Evolutionary conservation across 2,329 filamentous ascomycete species (phyloP).

Genomic region (Pseudogymnoascus sp.): DNA sequence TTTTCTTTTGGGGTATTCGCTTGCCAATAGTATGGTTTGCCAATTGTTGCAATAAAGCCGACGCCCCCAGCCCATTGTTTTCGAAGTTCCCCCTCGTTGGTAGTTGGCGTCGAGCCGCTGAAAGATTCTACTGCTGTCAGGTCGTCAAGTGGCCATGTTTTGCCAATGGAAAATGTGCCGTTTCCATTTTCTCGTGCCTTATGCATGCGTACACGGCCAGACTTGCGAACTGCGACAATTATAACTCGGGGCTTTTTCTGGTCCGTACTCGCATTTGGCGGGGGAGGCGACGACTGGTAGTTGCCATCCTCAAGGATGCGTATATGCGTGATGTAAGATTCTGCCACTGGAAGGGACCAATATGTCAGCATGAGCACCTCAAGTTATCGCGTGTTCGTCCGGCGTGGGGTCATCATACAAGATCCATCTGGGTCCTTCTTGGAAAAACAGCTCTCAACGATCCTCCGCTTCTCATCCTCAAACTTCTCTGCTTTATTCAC

Average conservation of each 20-base stretch:
- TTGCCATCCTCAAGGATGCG: conserved; percentile 78
- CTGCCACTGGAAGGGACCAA: conserved; percentile 48
- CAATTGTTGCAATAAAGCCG: conserved; percentile 81
- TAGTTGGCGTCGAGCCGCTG: conserved; percentile 51
- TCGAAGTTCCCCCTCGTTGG: conserved; percentile 49
- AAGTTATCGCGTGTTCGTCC: not conserved
- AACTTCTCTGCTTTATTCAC: conserved; percentile 59
- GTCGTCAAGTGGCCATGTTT: conserved; percentile 96
- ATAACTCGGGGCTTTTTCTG: conserved; percentile 86
- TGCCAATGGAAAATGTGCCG: conserved; percentile 91
- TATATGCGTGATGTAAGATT: conserved; percentile 98
- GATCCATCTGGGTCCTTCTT: conserved; percentile 84
- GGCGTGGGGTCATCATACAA: conserved; percentile 46
- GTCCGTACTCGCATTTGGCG: conserved; percentile 62
- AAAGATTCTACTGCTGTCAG: conserved; percentile 77
- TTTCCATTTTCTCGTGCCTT: conserved; percentile 95
- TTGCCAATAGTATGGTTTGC: conserved; percentile 96
- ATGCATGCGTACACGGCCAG: conserved; percentile 87
- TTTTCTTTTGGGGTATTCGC: conserved; percentile 91
- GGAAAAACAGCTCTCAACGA: conserved; percentile 88
- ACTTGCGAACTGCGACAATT: conserved; percentile 86
- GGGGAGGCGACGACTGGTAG: conserved; percentile 76
- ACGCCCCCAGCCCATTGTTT: conserved; percentile 72
- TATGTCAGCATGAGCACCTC: conserved; percentile 19
- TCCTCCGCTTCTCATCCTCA: conserved; percentile 92